phyloP scores from a whole-genome alignment of 2,329 filamentous ascomycete genomes.

The Lizonia empirigonia region DNA sequence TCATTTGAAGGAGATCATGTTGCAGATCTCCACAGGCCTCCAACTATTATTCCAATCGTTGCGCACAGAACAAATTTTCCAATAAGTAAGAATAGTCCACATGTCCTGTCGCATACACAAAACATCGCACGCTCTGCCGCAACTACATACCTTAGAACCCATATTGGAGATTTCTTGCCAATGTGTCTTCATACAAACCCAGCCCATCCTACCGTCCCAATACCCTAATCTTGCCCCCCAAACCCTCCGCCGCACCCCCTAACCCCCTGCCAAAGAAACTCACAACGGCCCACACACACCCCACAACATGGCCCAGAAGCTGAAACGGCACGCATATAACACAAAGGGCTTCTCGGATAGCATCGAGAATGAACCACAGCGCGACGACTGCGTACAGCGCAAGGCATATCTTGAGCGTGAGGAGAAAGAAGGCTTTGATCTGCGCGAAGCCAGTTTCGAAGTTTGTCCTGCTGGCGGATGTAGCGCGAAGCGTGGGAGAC shows the following conservation, averaged over 20 bases:
- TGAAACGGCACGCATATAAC: conserved; percentile 34
- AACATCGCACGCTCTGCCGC: too few relatives aligned
- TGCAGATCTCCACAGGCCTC: too few relatives aligned
- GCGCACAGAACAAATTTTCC: too few relatives aligned
- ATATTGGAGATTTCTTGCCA: too few relatives aligned
- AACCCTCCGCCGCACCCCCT: background rate
- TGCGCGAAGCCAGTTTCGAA: conserved; percentile 35
- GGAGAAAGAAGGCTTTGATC: conserved; percentile 18
- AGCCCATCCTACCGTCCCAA: background rate
- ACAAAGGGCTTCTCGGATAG: conserved; percentile 29
- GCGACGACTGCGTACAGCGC: conserved; percentile 32
- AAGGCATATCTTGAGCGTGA: conserved; percentile 28
- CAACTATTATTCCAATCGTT: too few relatives aligned
- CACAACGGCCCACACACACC: conserved; percentile 20
- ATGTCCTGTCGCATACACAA: too few relatives aligned
- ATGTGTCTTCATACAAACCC: too few relatives aligned
- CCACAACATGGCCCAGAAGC: conserved; percentile 10
- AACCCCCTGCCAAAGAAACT: background rate
- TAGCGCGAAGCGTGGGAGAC: background rate
- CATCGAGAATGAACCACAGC: conserved; percentile 40
- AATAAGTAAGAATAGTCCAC: too few relatives aligned
- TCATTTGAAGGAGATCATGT: too few relatives aligned
- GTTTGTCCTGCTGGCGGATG: background rate
- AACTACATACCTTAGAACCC: too few relatives aligned
- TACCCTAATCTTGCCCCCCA: background rate